phyloP scores from a whole-genome alignment of 331 rosid species.

The Arachis monticola region DNA sequence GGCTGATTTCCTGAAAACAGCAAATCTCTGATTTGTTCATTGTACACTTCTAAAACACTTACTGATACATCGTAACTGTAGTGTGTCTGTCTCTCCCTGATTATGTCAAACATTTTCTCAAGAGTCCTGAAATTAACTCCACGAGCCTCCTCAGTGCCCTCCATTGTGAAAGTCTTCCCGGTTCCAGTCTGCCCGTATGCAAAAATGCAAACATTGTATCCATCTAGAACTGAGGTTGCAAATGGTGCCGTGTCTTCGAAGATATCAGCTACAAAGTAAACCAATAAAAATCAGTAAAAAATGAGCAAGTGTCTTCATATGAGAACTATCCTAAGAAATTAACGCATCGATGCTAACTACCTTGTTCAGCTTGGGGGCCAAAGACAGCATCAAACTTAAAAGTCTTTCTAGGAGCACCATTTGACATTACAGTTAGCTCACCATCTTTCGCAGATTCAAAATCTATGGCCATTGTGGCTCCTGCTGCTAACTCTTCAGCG shows the following conservation, averaged over 20 bases:
- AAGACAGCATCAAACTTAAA: constrained; percentile 90
- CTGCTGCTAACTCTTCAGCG: constrained; percentile 65
- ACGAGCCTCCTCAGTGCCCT: constrained; percentile 86
- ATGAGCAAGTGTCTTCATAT: constrained; percentile 22
- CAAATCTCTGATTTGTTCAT: constrained; percentile 93
- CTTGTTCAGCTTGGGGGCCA: constrained; percentile 88
- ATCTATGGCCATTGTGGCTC: constrained; percentile 76
- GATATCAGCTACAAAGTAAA: constrained; percentile 60
- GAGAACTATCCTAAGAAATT: not conserved
- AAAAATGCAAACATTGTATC: constrained; percentile 93
- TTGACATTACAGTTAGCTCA: constrained; percentile 77
- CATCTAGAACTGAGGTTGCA: constrained; percentile 88
- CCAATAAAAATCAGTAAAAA: constrained; percentile 22
- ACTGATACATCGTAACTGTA: constrained; percentile 70
- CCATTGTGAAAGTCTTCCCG: constrained; percentile 97
- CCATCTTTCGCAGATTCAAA: constrained; percentile 89
- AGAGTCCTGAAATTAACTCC: constrained; percentile 97
- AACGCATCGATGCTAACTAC: constrained; percentile 38
- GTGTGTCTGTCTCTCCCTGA: constrained; percentile 60
- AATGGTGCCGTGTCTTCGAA: constrained; percentile 86
- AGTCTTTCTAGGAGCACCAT: constrained; percentile 70
- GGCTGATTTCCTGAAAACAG: constrained; percentile 72
- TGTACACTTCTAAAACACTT: constrained; percentile 93
- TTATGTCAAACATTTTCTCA: constrained; percentile 72
- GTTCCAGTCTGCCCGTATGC: constrained; percentile 98